Conservation (phyloP, 441 rosid genomes). For the Flueggea neowawraea region DNA sequence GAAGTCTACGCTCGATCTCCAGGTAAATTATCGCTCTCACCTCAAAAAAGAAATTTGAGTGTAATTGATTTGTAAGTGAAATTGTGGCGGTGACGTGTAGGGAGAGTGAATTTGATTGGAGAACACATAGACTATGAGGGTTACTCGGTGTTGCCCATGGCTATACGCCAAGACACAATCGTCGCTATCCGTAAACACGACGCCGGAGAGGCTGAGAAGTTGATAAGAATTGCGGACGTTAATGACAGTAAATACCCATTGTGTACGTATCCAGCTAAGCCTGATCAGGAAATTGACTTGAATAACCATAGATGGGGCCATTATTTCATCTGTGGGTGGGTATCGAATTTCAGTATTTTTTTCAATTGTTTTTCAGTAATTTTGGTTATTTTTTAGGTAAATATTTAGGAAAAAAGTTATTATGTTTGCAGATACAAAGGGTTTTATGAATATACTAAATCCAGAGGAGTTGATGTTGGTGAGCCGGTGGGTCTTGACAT, state of each 20-base stretch:
- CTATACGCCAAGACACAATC: slow-evolving; percentile 90
- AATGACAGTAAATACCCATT: slow-evolving; percentile 51
- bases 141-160: slow-evolving; percentile 98
- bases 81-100: background rate
- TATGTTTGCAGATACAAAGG: slow-evolving; percentile 74
- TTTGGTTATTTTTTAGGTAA: background rate
- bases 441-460: slow-evolving; percentile 65
- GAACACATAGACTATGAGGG: slow-evolving; percentile 99
- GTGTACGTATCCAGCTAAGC: slow-evolving; percentile 84
- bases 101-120: slow-evolving; percentile 73
- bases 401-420: background rate
- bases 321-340: slow-evolving; percentile 93
- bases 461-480: slow-evolving; percentile 68
- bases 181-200: slow-evolving; percentile 66
- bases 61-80: background rate
- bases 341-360: background rate
- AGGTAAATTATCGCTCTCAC: slow-evolving; percentile 30
- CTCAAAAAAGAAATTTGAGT: background rate
- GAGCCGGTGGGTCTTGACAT: slow-evolving; percentile 81
- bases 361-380: too few relatives aligned
- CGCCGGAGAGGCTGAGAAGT: slow-evolving; percentile 17
- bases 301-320: slow-evolving; percentile 95
- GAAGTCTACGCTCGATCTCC: slow-evolving; percentile 84
- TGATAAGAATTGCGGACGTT: slow-evolving; percentile 69
- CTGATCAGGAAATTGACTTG: slow-evolving; percentile 88